These are phyloP conservation scores for Akanthomyces lecanii DNA, from an alignment of 2,329 filamentous ascomycete species.

Conservation along the genomic window DNA sequence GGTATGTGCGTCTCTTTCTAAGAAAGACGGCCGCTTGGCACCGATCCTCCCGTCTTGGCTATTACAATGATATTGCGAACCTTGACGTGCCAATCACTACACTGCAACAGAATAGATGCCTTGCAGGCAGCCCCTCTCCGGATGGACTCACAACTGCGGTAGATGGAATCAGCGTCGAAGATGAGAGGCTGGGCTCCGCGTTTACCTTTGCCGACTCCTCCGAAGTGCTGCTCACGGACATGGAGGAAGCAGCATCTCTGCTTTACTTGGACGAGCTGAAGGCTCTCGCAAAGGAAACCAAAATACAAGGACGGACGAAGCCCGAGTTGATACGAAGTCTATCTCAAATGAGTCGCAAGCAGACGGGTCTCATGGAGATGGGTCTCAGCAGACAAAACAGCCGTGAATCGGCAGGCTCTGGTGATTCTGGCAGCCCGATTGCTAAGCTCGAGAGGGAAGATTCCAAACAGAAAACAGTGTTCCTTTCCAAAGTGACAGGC, in stretches of 20 bases:
- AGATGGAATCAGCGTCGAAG: constrained; percentile 36
- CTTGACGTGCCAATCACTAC: constrained; percentile 59
- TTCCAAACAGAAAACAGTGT: constrained; percentile 68
- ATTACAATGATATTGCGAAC: constrained; percentile 78
- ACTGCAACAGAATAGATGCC: constrained; percentile 53
- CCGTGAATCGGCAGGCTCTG: constrained; percentile 48
- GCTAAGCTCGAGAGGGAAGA: constrained; percentile 27
- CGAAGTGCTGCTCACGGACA: constrained; percentile 64
- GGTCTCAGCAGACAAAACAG: constrained; percentile 62
- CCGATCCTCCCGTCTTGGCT: constrained; percentile 70
- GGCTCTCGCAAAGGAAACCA: constrained; percentile 75
- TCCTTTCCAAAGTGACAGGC: constrained; percentile 69
- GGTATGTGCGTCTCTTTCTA: constrained; percentile 88
- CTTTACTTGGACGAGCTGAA: constrained; percentile 88
- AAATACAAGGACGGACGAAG: constrained; percentile 85
- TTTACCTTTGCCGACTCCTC: constrained; percentile 82
- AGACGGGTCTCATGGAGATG: constrained; percentile 68
- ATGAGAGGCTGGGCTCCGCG: constrained; percentile 43
- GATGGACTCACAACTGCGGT: constrained; percentile 20
- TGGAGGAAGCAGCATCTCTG: constrained; percentile 80
- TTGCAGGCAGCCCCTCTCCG: constrained; percentile 44
- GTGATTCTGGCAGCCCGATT: constrained; percentile 35
- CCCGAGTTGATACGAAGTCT: constrained; percentile 71
- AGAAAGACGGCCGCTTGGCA: constrained; percentile 92
- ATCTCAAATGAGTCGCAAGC: constrained; percentile 66